Evolutionary conservation across 768 basidiomycete genomes (phyloP).

Genomic region (Xerocomus brunneocitrinus): DNA sequence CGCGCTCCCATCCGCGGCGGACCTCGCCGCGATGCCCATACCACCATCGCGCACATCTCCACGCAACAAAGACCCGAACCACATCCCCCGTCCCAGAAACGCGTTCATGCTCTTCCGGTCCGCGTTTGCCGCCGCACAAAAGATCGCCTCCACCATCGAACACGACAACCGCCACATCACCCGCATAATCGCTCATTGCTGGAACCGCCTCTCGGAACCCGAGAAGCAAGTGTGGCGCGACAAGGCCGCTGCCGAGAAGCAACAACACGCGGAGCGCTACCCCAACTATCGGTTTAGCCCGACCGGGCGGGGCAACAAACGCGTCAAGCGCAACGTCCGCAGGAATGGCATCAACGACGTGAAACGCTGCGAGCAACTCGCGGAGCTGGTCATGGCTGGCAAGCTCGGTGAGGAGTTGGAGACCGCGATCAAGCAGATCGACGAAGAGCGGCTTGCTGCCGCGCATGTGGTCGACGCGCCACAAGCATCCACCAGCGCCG

Average conservation of each 20-base stretch:
- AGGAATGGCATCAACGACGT: constrained; percentile 47
- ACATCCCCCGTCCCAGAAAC: constrained; percentile 37
- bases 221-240: constrained; percentile 50
- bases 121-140: constrained; percentile 51
- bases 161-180: constrained; percentile 57
- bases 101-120: constrained; percentile 59
- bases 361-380: constrained; percentile 46
- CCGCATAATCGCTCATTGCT: constrained; percentile 50
- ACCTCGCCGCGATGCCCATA: constrained; percentile 27
- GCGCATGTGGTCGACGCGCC: background rate
- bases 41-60: constrained; percentile 26
- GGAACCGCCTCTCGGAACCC: constrained; percentile 47
- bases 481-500: background rate
- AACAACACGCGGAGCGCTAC: constrained; percentile 43
- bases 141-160: constrained; percentile 45
- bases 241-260: constrained; percentile 50
- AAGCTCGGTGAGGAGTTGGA: constrained; percentile 47
- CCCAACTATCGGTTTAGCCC: constrained; percentile 57
- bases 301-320: constrained; percentile 38
- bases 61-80: constrained; percentile 37
- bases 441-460: constrained; percentile 1
- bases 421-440: constrained; percentile 38
- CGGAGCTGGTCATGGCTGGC: constrained; percentile 46
- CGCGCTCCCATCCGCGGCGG: constrained; percentile 13
- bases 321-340: constrained; percentile 48